These are phyloP conservation scores for Malus hybrid DNA, from an alignment of 331 rosid species.

Conservation along the genomic window DNA sequence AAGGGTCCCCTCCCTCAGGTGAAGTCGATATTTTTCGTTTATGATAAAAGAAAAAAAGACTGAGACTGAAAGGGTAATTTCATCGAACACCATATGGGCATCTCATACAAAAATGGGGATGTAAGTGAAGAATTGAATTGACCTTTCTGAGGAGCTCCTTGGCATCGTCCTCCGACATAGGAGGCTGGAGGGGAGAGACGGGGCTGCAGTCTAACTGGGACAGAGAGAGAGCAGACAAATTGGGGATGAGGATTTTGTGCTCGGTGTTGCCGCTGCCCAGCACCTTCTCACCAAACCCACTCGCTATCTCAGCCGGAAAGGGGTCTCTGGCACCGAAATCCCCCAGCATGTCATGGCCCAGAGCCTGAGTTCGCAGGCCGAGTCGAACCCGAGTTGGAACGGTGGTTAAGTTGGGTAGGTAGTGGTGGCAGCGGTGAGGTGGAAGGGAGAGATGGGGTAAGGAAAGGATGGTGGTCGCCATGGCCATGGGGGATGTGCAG, in stretches of 20 bases:
- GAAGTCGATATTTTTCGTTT: too few relatives aligned
- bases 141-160: conserved; percentile 57
- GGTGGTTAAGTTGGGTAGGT: background rate
- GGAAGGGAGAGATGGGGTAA: conserved; percentile 15
- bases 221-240: conserved; percentile 53
- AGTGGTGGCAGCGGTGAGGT: background rate
- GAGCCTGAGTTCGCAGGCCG: conserved; percentile 11
- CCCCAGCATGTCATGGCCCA: conserved; percentile 34
- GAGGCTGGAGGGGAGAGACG: conserved; percentile 41
- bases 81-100: conserved; percentile 1
- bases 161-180: conserved; percentile 52
- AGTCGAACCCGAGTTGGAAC: background rate
- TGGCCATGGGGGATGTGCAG: conserved; percentile 23
- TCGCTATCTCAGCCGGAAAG: conserved; percentile 71
- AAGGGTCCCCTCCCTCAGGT: background rate
- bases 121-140: background rate
- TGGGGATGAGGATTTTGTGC: conserved; percentile 87
- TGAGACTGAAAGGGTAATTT: too few relatives aligned
- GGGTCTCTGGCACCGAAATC: conserved; percentile 93
- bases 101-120: background rate
- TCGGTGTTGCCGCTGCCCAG: conserved; percentile 47
- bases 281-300: conserved; percentile 71
- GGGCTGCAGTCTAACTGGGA: conserved; percentile 48
- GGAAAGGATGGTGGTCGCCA: conserved; percentile 16
- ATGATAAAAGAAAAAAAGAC: background rate